Evolutionary conservation across 768 basidiomycete genomes (phyloP), one percentile per base, ranked within the genome.

Genomic region (Leccinum aurantiacum): DNA sequence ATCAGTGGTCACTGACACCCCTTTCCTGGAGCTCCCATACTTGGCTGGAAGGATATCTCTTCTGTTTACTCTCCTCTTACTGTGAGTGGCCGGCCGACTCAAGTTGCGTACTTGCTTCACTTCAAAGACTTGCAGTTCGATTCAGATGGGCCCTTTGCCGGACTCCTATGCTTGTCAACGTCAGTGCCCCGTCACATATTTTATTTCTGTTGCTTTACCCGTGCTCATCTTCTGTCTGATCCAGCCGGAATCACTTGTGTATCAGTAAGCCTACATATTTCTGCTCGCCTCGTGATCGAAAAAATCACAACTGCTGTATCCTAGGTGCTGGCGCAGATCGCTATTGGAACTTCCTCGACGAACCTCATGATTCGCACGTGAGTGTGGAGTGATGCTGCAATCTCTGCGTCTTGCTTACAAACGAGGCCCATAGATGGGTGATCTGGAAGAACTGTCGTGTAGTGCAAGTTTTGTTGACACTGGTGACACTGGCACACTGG

Each of bases 301-400:
- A 24, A 8, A 22, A 7, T 25, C 27, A 47, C 50, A 11, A 37
- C 2, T 13, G 7, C 3, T 46, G 24, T 24, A 24, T n/a, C 0
- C 6, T 50, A 74, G 71, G 4, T 65, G 4, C 2, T 55, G 4
- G 65, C 46, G n/a, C 47, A 62, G 19, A 56, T 71, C 25, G 53
- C 35, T 25, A 31, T 72, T 1, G 69, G 58, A 24, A 63, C 54
- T 29, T 17, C 54, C 51, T 73, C 73, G 0, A 57, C 54, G 15
- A 74, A 74, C 54, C 22, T 72, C 49, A 65, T 74, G 64, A 61
- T 74, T 54, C 69, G 73, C 49, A 65, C 67, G 73, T 73, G 56
- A 59, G 71, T 56, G 29, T 4, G 52, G 5, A 5, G 1, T 22
- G 7, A 33, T 25, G 15, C 1, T 44, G 9, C 6, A 6, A 7